Evolutionary conservation across 805 yeast genomes (phyloP), one percentile per base, ranked within the genome.

Genomic region (Blastobotrys mokoenaii): DNA sequence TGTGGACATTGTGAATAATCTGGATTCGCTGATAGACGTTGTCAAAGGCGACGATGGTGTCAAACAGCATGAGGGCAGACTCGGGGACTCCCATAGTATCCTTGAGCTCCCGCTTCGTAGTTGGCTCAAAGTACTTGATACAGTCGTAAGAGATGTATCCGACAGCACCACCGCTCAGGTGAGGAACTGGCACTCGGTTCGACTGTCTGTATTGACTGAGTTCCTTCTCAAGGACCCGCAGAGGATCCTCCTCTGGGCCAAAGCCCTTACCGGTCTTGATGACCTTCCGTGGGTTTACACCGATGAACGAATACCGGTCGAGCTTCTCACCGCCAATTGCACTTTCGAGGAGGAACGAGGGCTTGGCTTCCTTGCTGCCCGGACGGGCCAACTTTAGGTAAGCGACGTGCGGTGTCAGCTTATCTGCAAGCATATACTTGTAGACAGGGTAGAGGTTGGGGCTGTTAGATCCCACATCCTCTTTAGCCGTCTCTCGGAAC

Each of bases 111-210:
- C 85, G 76, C 49, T 73, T 74, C 1, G 97, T 90, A 55, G 74
- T 81, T 48, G 99, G 99, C 67, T 93, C 99, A 55, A 93, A 93
- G 65, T 93, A 93, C 62, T 87, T 84, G 59, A 93, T 84, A 70
- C 99, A 93, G 64, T 93, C 99, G 59, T 93, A 93, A 1, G 97
- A 86, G 38, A 93, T 80, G 61, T 88, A 93, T 1, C 99, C 99
- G 45, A 90, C 75, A 4, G 97, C 97, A 51, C 99, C 99, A 47
- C 99, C 98, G 55, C 89, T 81, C 41, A 89, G 69, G 36, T 95
- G 94, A 0, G 95, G 94, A 4, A 53, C 44, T 11, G 49, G 47
- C 11, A 44, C 43, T 3, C 35, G 33, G 54, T 76, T 79, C 1
- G 89, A 86, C 58, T 85, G 87, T 45, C 71, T 75, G 57, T 74